Base-by-base conservation (phyloP, 371 early-diverging fungal genomes). In the Scutellospora calospora region DNA sequence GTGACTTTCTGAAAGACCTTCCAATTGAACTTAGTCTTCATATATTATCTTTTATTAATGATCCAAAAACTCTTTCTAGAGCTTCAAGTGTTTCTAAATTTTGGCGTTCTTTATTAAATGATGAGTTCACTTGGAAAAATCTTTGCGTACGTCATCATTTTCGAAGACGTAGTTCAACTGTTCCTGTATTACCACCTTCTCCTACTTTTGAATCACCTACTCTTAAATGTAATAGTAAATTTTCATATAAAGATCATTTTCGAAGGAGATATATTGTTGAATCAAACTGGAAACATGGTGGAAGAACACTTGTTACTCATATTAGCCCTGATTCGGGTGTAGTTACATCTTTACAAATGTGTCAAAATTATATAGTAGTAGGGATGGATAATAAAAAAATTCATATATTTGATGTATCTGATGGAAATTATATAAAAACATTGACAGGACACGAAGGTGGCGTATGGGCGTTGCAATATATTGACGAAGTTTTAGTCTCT, bases 401-500 rank as follows among this genome's bases (percentile, higher is more conserved):
- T 76, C 93, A 95, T 79, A 91, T 97, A 41, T 96, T 94, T 87
- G 94, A 94, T 83, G 92, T 93, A 22, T 85, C 85, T 6, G 90
- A 92, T 25, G 95, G 95, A 0, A 84, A 87, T n/a, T 85, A 92
- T 45, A 82, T 91, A 41, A 87, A 92, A 80, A 90, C 91, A 25
- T 86, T 97, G n/a, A 88, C 88, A 59, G 97, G 97, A 1, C 98
- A 98, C 86, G 91, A 91, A 69, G 97, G 97, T n/a, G 97, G 98
- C 55, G 96, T 98, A 1, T 98, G 98, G 98, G 95, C 97, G 18
- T 88, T 98, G 62, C 94, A 95, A 83, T 95, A 89, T 83, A 83
- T 90, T 82, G 91, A 93, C 63, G 92, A 90, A 49, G 88, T 88
- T 12, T 76, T 95, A 49, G 93, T 94, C 11, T 92, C 92, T 16